Percentiles rank a stretch among this genome's conserved stretches.
phyloP scores from a whole-genome alignment of 169 alveolate species.

The Plasmodium coatneyi region DNA sequence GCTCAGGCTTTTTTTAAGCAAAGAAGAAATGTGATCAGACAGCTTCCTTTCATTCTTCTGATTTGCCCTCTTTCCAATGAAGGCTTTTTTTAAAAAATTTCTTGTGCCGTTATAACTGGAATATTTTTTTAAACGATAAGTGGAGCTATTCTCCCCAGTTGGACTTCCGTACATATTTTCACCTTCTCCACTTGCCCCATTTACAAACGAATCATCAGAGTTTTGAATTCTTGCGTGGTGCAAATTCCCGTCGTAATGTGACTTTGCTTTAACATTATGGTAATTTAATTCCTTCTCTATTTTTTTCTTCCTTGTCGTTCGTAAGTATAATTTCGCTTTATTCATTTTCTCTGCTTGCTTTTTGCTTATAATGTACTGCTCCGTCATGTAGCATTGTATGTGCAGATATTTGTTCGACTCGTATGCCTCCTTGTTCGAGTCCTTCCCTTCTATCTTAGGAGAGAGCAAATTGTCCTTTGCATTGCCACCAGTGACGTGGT shows the following conservation, averaged over 20 bases:
- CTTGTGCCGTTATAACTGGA: conserved; percentile 41
- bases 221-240: background rate
- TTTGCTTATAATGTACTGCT: conserved; percentile 61
- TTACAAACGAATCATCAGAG: conserved; percentile 14
- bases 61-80: conserved; percentile 4
- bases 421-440: background rate
- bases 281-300: background rate
- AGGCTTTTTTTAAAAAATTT: conserved; percentile 49
- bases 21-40: conserved; percentile 56
- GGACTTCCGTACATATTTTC: background rate
- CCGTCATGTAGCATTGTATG: conserved; percentile 60
- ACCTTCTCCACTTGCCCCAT: background rate
- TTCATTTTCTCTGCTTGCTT: conserved; percentile 70
- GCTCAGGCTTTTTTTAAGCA: conserved; percentile 17
- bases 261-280: background rate
- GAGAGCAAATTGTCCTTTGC: background rate
- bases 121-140: background rate
- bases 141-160: background rate
- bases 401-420: conserved; percentile 55
- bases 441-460: background rate
- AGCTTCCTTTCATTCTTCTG: conserved; percentile 45
- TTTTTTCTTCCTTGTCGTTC: conserved; percentile 36
- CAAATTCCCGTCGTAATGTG: background rate
- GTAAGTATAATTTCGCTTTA: conserved; percentile 41
- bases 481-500: background rate